These are phyloP conservation scores for Salix caprea DNA, from an alignment of 345 rosid species.

Conservation along the genomic window DNA sequence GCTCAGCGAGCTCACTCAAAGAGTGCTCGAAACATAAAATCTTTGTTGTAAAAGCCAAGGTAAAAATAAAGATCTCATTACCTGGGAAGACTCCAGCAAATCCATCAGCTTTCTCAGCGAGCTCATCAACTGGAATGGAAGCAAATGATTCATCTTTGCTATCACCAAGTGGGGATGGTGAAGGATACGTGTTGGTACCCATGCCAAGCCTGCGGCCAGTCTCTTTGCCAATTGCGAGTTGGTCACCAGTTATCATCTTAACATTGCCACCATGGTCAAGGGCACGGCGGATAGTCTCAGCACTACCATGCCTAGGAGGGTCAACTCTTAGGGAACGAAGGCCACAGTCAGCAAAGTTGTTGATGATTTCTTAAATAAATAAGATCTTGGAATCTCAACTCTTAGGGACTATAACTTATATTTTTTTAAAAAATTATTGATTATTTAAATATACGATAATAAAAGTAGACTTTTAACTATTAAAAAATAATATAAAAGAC, in stretches of 20 bases:
- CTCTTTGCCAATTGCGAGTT: conserved; percentile 87
- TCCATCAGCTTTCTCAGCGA: conserved; percentile 90
- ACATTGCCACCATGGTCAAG: conserved; percentile 86
- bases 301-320: conserved; percentile 98
- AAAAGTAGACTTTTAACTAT: too few relatives aligned
- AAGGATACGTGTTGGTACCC: conserved; percentile 95
- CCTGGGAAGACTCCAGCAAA: conserved; percentile 97
- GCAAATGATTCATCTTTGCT: conserved; percentile 59
- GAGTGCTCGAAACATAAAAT: background rate
- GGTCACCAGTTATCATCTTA: conserved; percentile 90
- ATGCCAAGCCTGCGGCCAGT: conserved; percentile 92
- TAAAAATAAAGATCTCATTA: conserved; percentile 1
- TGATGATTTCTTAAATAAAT: conserved; percentile 32
- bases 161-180: conserved; percentile 70
- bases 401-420: too few relatives aligned
- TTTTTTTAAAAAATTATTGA: too few relatives aligned
- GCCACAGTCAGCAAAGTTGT: conserved; percentile 68
- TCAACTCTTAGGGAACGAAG: conserved; percentile 85
- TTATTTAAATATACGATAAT: too few relatives aligned
- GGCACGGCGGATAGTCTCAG: conserved; percentile 88
- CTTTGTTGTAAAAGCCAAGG: too few relatives aligned
- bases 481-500: too few relatives aligned
- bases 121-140: conserved; percentile 68
- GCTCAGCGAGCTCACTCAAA: conserved; percentile 76
- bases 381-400: too few relatives aligned